Base-by-base conservation (phyloP, 805 yeast genomes). In the Debaryomyces tyrocola region DNA sequence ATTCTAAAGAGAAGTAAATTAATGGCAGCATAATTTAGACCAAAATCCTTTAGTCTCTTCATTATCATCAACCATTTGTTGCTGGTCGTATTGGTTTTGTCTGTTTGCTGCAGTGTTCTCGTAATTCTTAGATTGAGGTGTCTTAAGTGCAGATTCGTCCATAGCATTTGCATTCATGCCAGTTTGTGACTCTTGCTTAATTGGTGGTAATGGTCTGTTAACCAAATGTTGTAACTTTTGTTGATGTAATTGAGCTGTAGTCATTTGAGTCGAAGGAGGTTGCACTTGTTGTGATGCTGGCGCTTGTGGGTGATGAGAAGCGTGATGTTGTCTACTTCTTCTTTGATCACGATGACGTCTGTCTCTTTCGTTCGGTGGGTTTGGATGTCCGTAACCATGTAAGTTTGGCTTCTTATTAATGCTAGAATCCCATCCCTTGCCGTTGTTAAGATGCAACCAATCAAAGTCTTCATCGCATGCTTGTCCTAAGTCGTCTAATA, bases 361-460 rank as follows among this genome's bases (percentile, higher is more conserved):
- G 36, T 71, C 76, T 37, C 77, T 58, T 29, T 73, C 78, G 49
- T 72, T 72, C 11, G 78, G 77, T 20, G 85, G 85, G 50, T 73
- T 80, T 43, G 87, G 86, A 61, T 83, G 82, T 21, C 94, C 94
- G 61, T 87, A 87, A 4, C 95, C 95, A 62, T 87, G 90, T 53
- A 87, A 67, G 66, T 87, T 87, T 39, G 88, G 89, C 60, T 88
- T 85, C 63, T 84, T 85, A 62, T 87, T 87, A 49, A 85, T 79
- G 49, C 75, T 62, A 58, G 87, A 78, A 61, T 86, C 90, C 94
- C 94, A 87, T 14, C 94, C 94, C 60, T 79, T 79, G 40, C 94
- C 94, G 43, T 82, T 81, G 60, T 87, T 87, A 55, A 87, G 75
- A 56, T 79, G 83, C 83, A 84, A 80, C 95, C 95, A 86, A 60